These are phyloP conservation scores for Penicillium sumatraense DNA, from an alignment of 2,329 filamentous ascomycete genomes.

Conservation along the genomic window DNA sequence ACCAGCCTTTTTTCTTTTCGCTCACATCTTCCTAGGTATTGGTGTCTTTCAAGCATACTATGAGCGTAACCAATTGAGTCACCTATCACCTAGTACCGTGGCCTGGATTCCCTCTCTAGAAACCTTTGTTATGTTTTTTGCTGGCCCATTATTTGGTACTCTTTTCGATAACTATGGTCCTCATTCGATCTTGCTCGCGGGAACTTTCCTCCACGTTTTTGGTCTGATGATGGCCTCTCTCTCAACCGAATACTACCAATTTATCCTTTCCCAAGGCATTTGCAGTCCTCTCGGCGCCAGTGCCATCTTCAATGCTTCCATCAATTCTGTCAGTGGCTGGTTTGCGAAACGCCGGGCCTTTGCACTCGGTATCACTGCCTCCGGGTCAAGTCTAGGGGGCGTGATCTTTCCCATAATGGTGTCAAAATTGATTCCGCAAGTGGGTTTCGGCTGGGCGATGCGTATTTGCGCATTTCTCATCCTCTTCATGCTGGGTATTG, in stretches of 20 bases:
- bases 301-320: slow-evolving; percentile 53
- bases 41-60: slow-evolving; percentile 59
- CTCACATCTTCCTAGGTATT: slow-evolving; percentile 22
- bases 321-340: slow-evolving; percentile 52
- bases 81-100: slow-evolving; percentile 60
- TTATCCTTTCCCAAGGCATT: slow-evolving; percentile 60
- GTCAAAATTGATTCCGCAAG: slow-evolving; percentile 54
- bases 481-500: slow-evolving; percentile 60
- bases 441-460: slow-evolving; percentile 64
- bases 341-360: slow-evolving; percentile 58
- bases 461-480: slow-evolving; percentile 64
- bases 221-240: slow-evolving; percentile 64
- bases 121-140: slow-evolving; percentile 33
- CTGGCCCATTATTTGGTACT: slow-evolving; percentile 65
- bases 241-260: slow-evolving; percentile 60
- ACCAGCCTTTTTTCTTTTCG: no score
- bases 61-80: slow-evolving; percentile 51
- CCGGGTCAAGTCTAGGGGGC: slow-evolving; percentile 61
- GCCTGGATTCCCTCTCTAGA: slow-evolving; percentile 64
- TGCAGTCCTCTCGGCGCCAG: slow-evolving; percentile 58
- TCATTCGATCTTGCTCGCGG: slow-evolving; percentile 55
- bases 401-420: slow-evolving; percentile 68
- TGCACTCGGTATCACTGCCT: slow-evolving; percentile 59
- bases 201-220: slow-evolving; percentile 60
- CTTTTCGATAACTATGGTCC: slow-evolving; percentile 68